These are phyloP conservation scores for Forsythia viridissima DNA, from an alignment of 257 asterid genomes.

Conservation along the genomic window DNA sequence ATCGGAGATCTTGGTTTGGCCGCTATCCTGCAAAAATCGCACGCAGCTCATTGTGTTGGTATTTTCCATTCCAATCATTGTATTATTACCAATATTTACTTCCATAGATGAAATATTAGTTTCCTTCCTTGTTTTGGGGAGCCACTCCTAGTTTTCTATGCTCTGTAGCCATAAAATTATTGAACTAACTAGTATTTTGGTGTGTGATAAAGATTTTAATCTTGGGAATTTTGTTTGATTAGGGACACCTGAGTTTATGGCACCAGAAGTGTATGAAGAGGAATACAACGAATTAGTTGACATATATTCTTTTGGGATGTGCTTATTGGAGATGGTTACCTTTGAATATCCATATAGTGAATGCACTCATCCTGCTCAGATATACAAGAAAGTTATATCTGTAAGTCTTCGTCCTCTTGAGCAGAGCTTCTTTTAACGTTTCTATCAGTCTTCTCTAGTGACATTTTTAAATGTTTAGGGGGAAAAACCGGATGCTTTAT, in stretches of 20 bases:
- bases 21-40: conserved; percentile 42
- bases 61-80: background rate
- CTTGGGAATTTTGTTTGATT: conserved; percentile 18
- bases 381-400: conserved; percentile 44
- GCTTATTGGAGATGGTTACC: conserved; percentile 46
- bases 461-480: conserved; percentile 21
- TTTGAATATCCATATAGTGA: conserved; percentile 51
- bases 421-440: background rate
- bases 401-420: background rate
- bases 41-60: conserved; percentile 37
- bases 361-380: conserved; percentile 42
- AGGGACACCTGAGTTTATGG: conserved; percentile 57
- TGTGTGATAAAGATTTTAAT: background rate
- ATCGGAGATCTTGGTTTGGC: conserved; percentile 54
- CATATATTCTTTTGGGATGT: conserved; percentile 54
- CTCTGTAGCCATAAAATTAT: background rate
- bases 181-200: background rate
- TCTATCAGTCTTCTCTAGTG: background rate
- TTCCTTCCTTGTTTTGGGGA: background rate
- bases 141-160: background rate
- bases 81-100: background rate
- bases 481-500: conserved; percentile 49
- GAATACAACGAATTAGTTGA: conserved; percentile 48
- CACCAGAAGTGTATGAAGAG: conserved; percentile 51
- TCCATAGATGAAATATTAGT: background rate